Conservation (phyloP, 2,329 filamentous ascomycete species). For the Stagonosporopsis tanaceti region DNA sequence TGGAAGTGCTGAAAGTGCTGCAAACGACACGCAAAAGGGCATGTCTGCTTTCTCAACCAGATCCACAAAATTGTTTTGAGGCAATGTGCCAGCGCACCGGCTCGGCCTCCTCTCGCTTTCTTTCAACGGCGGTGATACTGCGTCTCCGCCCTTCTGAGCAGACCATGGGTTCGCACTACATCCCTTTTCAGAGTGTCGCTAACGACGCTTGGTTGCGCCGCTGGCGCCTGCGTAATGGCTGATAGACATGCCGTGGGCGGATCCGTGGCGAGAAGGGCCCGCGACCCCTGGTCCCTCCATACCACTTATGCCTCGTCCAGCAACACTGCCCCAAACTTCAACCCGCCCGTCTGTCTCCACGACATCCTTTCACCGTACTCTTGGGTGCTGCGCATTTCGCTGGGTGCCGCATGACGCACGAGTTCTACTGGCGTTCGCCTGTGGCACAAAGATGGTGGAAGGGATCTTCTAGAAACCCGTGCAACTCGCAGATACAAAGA, state of each 20-base stretch:
- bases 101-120: neutral
- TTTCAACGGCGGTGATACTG: slow-evolving; percentile 1
- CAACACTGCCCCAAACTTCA: slow-evolving; percentile 29
- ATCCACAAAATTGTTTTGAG: neutral
- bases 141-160: neutral
- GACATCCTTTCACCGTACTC: slow-evolving; percentile 16
- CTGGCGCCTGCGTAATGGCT: slow-evolving; percentile 13
- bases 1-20: slow-evolving; percentile 6
- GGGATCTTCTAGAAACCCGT: slow-evolving; percentile 21
- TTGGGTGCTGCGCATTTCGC: slow-evolving; percentile 27
- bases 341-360: slow-evolving; percentile 16
- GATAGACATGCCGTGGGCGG: neutral
- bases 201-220: slow-evolving; percentile 9
- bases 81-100: neutral
- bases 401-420: slow-evolving; percentile 31
- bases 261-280: slow-evolving; percentile 1
- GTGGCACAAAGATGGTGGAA: slow-evolving; percentile 16
- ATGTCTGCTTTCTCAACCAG: neutral
- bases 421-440: slow-evolving; percentile 6
- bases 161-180: slow-evolving; percentile 13
- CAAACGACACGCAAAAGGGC: slow-evolving; percentile 6
- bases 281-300: slow-evolving; percentile 1
- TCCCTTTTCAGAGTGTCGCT: slow-evolving; percentile 14
- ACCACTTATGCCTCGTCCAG: slow-evolving; percentile 5
- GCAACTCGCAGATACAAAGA: slow-evolving; percentile 13